Percentiles rank a stretch among this genome's conserved stretches.
Conservation (phyloP, 1,139 yeast genomes). For the Saccharomycopsis crataegensis region DNA sequence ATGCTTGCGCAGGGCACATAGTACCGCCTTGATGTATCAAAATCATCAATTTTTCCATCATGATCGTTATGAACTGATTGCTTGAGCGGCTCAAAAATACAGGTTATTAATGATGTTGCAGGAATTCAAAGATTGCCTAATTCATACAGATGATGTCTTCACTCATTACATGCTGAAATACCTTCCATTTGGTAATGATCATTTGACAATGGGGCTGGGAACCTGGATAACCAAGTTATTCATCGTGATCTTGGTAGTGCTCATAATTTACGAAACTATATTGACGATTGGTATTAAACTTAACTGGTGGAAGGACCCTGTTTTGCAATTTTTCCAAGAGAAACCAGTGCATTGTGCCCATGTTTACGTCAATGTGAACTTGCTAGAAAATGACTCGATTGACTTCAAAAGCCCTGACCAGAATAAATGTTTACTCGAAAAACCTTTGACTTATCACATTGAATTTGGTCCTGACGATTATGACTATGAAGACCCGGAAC, state of each 20-base stretch:
- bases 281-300: conserved; percentile 44
- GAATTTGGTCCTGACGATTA: conserved; percentile 82
- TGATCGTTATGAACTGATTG: no score
- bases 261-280: conserved; percentile 38
- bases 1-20: not conserved
- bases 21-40: no score
- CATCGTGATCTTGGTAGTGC: conserved; percentile 30
- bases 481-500: conserved; percentile 52
- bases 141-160: not conserved
- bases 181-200: conserved; percentile 17
- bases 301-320: conserved; percentile 52
- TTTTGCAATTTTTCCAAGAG: conserved; percentile 58
- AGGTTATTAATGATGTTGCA: no score
- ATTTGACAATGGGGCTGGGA: conserved; percentile 7
- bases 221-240: conserved; percentile 36
- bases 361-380: conserved; percentile 47
- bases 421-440: conserved; percentile 24
- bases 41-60: no score
- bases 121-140: no score
- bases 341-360: conserved; percentile 77
- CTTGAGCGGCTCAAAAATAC: no score
- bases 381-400: conserved; percentile 26
- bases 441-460: conserved; percentile 53
- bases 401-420: not conserved
- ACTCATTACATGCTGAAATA: conserved; percentile 1